phyloP scores from a whole-genome alignment of 2,329 filamentous ascomycete genomes.

The Paecilomyces variotii region DNA sequence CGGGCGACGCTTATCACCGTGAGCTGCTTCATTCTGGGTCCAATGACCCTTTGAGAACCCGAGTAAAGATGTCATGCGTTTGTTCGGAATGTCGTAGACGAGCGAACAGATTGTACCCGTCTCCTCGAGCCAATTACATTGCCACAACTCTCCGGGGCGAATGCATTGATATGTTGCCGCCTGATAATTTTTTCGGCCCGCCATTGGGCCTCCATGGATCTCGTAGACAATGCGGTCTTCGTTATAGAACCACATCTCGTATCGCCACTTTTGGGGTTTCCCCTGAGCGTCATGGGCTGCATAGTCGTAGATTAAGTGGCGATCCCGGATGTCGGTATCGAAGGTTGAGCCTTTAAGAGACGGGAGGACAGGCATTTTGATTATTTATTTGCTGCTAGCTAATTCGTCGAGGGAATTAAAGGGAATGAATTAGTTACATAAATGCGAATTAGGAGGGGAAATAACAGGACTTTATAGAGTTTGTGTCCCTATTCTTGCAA shows the following conservation, averaged over 20 bases:
- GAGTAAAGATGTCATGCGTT: conserved; percentile 45
- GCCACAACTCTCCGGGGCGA: conserved; percentile 51
- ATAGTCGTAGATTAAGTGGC: conserved; percentile 52
- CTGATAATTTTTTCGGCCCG: conserved; percentile 47
- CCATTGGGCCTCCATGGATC: conserved; percentile 55
- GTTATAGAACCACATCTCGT: conserved; percentile 56
- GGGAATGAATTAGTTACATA: no score
- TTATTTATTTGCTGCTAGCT: no score
- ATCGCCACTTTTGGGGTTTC: conserved; percentile 52
- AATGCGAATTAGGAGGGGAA: no score
- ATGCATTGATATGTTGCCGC: conserved; percentile 51
- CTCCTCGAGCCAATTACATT: conserved; percentile 55
- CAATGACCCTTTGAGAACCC: conserved; percentile 51
- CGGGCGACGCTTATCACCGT: conserved; percentile 49
- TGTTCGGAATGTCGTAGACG: conserved; percentile 47
- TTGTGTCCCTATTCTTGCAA: no score
- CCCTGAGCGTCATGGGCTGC: conserved; percentile 40
- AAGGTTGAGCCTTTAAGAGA: conserved; percentile 26
- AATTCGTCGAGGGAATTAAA: no score
- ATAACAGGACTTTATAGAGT: no score
- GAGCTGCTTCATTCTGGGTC: conserved; percentile 43
- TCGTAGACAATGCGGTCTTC: conserved; percentile 48
- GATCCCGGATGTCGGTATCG: conserved; percentile 45
- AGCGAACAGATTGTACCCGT: conserved; percentile 46
- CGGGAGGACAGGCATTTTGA: background rate